Percentiles rank a stretch among this genome's conserved stretches.
phyloP scores from a whole-genome alignment of 768 basidiomycete genomes.

The Daedalea quercina region DNA sequence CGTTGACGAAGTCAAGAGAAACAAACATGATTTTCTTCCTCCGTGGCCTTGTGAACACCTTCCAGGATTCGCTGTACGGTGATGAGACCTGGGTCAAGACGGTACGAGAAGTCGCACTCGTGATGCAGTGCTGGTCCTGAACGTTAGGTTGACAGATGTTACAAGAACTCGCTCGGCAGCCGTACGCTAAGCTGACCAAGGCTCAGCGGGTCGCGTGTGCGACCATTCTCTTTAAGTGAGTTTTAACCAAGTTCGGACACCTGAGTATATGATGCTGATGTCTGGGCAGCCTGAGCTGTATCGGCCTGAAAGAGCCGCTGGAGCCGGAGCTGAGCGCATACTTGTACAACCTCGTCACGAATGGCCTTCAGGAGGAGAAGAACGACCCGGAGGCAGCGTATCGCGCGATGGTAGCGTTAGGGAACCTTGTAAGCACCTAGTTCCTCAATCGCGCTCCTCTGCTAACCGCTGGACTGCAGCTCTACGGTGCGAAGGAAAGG shows the following conservation, averaged over 20 bases:
- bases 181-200: conserved; percentile 56
- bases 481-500: conserved; percentile 38
- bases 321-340: conserved; percentile 15
- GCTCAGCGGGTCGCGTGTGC: conserved; percentile 70
- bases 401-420: conserved; percentile 64
- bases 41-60: conserved; percentile 73
- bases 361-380: conserved; percentile 33
- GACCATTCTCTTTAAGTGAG: conserved; percentile 86
- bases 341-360: neutral
- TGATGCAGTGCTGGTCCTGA: neutral
- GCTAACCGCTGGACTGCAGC: conserved; percentile 27
- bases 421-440: conserved; percentile 49
- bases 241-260: conserved; percentile 8
- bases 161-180: conserved; percentile 40
- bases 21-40: conserved; percentile 80
- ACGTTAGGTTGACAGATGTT: conserved; percentile 40
- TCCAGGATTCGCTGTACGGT: conserved; percentile 45
- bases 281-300: conserved; percentile 55
- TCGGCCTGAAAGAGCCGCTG: conserved; percentile 38
- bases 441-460: neutral
- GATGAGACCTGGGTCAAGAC: conserved; percentile 46
- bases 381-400: conserved; percentile 68
- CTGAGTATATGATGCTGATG: conserved; percentile 6
- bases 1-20: conserved; percentile 66
- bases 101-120: conserved; percentile 27